A percentile compares a stretch with the other conserved stretches of the same genome.
These are phyloP conservation scores for Trichoderma gracile DNA, from an alignment of 2,329 filamentous ascomycete species.

Conservation along the genomic window DNA sequence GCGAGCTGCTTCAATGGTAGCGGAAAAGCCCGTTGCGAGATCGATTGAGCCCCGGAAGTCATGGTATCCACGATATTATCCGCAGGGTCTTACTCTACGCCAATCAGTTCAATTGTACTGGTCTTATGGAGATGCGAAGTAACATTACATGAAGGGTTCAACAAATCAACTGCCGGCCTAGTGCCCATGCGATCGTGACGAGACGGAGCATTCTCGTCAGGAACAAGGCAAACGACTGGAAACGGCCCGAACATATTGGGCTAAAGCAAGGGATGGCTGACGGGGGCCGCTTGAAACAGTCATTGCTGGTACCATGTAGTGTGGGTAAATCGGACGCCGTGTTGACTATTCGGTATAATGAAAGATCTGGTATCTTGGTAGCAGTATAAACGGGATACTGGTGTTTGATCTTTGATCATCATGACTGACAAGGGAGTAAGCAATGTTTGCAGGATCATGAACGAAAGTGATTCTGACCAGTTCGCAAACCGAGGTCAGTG, in stretches of 20 bases:
- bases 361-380: not conserved
- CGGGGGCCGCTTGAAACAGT: not conserved
- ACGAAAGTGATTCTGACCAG: not conserved
- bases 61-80: not conserved
- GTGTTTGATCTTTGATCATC: too few relatives aligned
- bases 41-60: not conserved
- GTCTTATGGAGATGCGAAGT: not conserved
- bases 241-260: conserved; percentile 13
- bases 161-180: not conserved
- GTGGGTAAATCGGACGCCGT: not conserved
- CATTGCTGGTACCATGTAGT: not conserved
- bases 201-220: conserved; percentile 1
- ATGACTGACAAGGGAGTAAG: not conserved
- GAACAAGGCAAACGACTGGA: not conserved
- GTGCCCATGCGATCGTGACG: conserved; percentile 7
- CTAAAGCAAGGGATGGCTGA: conserved; percentile 7
- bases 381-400: not conserved
- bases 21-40: not conserved
- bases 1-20: not conserved
- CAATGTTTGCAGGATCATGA: not conserved
- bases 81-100: not conserved
- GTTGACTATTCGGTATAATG: not conserved
- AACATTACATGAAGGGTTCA: not conserved
- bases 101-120: not conserved
- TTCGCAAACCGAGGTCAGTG: not conserved